phyloP scores from a whole-genome alignment of 192 early-diverging fungal species.

The Coemansia sp. region DNA sequence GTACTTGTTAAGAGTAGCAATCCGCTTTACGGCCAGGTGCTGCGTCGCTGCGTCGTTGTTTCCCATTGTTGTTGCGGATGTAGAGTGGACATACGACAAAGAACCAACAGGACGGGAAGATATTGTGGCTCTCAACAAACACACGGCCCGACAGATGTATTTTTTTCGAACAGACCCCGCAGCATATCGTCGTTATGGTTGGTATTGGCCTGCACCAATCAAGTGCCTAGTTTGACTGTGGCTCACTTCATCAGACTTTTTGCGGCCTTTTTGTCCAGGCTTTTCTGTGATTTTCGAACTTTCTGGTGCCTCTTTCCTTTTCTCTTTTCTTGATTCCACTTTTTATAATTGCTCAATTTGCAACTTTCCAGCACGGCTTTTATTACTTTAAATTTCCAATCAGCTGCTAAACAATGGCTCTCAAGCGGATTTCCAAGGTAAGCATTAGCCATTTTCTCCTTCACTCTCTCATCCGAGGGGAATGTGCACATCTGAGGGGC shows the following conservation, averaged over 20 bases:
- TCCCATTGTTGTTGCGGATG: conserved; percentile 1
- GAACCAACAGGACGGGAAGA: background rate
- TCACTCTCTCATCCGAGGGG: background rate
- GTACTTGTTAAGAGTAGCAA: conserved; percentile 41
- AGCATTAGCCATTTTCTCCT: background rate
- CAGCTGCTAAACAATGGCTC: conserved; percentile 70
- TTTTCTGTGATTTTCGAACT: background rate
- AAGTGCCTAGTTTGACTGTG: too few relatives aligned
- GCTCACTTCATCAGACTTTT: too few relatives aligned
- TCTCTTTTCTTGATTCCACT: conserved; percentile 1
- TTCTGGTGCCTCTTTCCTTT: background rate
- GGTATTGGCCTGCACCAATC: too few relatives aligned
- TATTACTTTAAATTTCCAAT: conserved; percentile 4
- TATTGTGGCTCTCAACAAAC: too few relatives aligned
- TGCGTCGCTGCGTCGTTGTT: background rate
- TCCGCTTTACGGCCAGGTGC: conserved; percentile 33
- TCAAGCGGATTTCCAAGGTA: conserved; percentile 99
- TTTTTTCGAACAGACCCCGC: too few relatives aligned
- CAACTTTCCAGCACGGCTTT: conserved; percentile 1
- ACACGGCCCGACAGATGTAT: too few relatives aligned
- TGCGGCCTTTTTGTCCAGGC: background rate
- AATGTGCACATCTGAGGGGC: too few relatives aligned
- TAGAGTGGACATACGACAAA: background rate
- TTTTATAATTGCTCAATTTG: conserved; percentile 3
- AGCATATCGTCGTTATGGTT: too few relatives aligned